Base-by-base conservation (phyloP, 139 green algal species). In the Chlamydomonas eustigma region DNA sequence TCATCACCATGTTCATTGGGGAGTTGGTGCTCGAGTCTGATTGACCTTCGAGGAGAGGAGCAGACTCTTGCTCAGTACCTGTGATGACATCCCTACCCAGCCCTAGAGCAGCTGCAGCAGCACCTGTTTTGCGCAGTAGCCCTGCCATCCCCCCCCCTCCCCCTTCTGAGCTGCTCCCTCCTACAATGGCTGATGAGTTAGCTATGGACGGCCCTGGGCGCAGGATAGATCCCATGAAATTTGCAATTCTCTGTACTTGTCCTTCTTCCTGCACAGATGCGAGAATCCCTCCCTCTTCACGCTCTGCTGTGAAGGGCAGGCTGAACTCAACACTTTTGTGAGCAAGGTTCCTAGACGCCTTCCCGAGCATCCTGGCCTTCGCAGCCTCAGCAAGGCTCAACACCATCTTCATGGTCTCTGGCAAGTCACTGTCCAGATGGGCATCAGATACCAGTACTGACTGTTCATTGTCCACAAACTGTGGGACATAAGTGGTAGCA, bases 401-500 rank as follows among this genome's bases (percentile, higher is more conserved):
- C 12, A 58, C 44, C 44, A 58, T 58, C 44, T 18, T 12, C 44
- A 58, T 58, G 44, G 52, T 28, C 18, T 72, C 65, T 39, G 65
- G 65, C 31, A 72, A 31, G 65, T 39, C 31, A 6, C 4, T 4
- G 65, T 72, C 65, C 32, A 44, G 65, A 31, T 22, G 18, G 3
- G 22, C 4, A 22, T 72, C 65, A 28, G 65, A 8, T 34, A 72
- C 65, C 5, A 39, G 28, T 34, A 72, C 18, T 12, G 4, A n/a
- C 31, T 72, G 65, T 34, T 50, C 65, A 44, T 39, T 72, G 65
- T 72, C 33, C 65, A 72, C 65, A 39, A 72, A 72, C 65, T 39
- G 8, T 3, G 28, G 24, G 4, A 72, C 65, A 72, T 31, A 39
- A 8, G 4, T 31, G 4, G 28, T n/a, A 69, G 18, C 18, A 69